Conservation (phyloP, 441 rosid genomes). For the Erodium texanum region DNA sequence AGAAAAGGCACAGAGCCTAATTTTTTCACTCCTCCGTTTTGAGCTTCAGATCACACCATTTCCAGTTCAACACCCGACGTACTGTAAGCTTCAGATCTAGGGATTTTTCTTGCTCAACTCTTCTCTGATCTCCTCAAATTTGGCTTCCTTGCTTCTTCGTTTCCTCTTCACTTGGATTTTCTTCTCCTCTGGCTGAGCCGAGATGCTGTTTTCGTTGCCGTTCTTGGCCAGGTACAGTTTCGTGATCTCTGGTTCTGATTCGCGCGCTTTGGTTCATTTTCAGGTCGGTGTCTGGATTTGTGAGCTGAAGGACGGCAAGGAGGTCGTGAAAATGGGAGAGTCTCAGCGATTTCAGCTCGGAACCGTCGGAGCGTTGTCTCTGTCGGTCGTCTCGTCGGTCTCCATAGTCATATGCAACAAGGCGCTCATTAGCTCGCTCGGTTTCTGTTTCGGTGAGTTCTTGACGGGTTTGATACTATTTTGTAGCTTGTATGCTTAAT, state of each 20-base stretch:
- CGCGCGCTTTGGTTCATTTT: not conserved
- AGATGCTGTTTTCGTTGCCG: not conserved
- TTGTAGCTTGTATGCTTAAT: not conserved
- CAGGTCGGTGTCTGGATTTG: not conserved
- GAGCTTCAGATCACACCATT: slow-evolving; percentile 1
- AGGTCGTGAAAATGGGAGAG: slow-evolving; percentile 56
- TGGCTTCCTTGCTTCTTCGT: not conserved
- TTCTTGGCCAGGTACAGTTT: not conserved
- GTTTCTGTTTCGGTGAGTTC: slow-evolving; percentile 72
- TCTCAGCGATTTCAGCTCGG: slow-evolving; percentile 84
- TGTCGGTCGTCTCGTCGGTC: slow-evolving; percentile 90
- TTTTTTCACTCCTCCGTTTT: not conserved
- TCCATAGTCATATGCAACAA: slow-evolving; percentile 97
- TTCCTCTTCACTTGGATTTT: not conserved
- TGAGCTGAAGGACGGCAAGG: not conserved
- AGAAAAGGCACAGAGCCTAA: not conserved
- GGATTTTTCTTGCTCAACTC: not conserved
- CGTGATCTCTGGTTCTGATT: not conserved
- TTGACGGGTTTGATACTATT: not conserved
- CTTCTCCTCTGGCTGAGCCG: too few species aligned
- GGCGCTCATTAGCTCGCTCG: slow-evolving; percentile 91
- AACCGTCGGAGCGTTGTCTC: slow-evolving; percentile 79
- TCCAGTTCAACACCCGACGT: not conserved
- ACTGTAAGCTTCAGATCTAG: slow-evolving; percentile 2
- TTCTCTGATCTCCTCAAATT: not conserved